These are phyloP conservation scores for Trametes cinnabarina DNA, from an alignment of 768 basidiomycete genomes.

Conservation along the genomic window DNA sequence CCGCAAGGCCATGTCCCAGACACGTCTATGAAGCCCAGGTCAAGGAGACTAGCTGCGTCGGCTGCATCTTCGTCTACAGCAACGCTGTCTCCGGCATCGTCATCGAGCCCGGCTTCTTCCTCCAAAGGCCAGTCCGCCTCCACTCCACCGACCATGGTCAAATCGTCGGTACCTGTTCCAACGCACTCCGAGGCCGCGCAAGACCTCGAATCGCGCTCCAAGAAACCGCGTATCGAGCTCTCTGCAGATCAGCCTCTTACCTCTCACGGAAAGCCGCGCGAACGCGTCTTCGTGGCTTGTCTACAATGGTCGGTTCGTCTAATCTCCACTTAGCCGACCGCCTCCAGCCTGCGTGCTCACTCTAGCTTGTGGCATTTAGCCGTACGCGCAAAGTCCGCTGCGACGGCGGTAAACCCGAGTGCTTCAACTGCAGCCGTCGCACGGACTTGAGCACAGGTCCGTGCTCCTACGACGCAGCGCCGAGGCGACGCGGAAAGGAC, in stretches of 20 bases:
- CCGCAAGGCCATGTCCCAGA: no score
- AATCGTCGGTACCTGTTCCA: no score
- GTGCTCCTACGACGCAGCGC: constrained; percentile 67
- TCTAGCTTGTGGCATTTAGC: constrained; percentile 37
- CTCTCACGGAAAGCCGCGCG: constrained; percentile 72
- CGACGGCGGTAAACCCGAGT: constrained; percentile 73
- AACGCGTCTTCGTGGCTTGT: constrained; percentile 77
- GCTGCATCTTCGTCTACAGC: no score
- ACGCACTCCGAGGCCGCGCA: no score
- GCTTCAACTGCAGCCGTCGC: constrained; percentile 67
- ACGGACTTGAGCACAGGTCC: constrained; percentile 26
- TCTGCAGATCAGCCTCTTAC: constrained; percentile 77
- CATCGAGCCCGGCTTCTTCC: no score
- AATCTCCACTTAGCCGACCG: not conserved
- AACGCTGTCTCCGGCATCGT: no score
- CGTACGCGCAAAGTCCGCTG: constrained; percentile 79
- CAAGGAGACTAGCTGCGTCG: no score
- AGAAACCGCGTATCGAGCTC: constrained; percentile 55
- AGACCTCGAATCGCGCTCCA: not conserved
- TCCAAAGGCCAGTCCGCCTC: no score
- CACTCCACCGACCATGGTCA: no score
- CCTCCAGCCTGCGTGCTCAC: not conserved
- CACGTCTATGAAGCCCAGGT: no score
- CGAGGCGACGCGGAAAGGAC: constrained; percentile 80
- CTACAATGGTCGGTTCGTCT: constrained; percentile 60